phyloP scores from a whole-genome alignment of 148 eudicot genomes.

The Agrostemma githago region DNA sequence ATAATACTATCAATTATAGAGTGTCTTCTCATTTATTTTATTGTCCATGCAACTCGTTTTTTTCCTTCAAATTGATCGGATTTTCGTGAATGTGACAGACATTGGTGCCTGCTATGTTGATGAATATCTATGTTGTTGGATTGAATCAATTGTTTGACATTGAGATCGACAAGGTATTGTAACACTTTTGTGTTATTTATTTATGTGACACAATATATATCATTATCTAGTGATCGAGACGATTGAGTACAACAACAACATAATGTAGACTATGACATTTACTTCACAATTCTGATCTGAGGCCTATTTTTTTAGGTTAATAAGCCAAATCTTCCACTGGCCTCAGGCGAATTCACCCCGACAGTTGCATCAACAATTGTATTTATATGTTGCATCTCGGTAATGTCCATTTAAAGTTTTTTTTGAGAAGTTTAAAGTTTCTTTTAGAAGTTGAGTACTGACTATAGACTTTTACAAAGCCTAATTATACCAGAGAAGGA shows the following conservation, averaged over 20 bases:
- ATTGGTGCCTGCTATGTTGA: constrained; percentile 24
- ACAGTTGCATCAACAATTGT: constrained; percentile 20
- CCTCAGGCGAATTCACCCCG: constrained; percentile 26
- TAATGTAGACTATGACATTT: background rate
- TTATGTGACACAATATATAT: too few relatives aligned
- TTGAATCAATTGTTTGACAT: constrained; percentile 28
- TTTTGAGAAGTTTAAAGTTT: too few relatives aligned
- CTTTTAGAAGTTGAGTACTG: too few relatives aligned
- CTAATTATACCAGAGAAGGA: too few relatives aligned
- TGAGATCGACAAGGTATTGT: constrained; percentile 29
- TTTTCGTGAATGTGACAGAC: constrained; percentile 18
- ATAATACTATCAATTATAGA: too few relatives aligned
- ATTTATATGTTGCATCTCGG: constrained; percentile 19
- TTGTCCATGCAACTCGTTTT: background rate
- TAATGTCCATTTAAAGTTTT: background rate
- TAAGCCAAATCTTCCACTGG: constrained; percentile 28
- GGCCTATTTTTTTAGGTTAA: constrained; percentile 17
- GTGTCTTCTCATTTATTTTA: too few relatives aligned
- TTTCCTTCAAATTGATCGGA: background rate
- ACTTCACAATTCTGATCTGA: background rate
- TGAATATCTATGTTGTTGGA: constrained; percentile 33
- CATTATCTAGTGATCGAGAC: background rate
- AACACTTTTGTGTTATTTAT: background rate
- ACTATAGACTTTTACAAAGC: too few relatives aligned
- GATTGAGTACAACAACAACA: too few relatives aligned